Evolutionary conservation across 2,329 filamentous ascomycete species (phyloP), one percentile per base, ranked within the genome.

Genomic region (Hysterium pulicare): DNA sequence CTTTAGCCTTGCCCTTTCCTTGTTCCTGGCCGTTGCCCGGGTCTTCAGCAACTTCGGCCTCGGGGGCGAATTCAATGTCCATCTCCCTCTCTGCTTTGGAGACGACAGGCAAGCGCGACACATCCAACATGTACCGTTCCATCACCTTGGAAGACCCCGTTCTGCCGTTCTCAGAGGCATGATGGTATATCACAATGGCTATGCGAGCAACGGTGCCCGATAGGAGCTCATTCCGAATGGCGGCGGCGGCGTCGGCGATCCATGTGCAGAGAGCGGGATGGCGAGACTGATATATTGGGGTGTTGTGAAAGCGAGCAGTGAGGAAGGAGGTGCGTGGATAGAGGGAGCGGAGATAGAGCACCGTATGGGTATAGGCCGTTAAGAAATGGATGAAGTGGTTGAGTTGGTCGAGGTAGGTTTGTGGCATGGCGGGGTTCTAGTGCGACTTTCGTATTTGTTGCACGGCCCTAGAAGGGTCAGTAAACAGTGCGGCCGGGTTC

Each of bases 191-290:
- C 37, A 82, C 78, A 26, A 83, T 71, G 45, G 70, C 76, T 48
- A 82, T 73, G 41, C 71, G 70, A 22, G 75, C 71, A 26, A 82
- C 76, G 42, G 69, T 71, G 51, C 76, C 74, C 2, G 49, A 39
- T 36, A 86, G 75, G 26, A 95, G 75, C 69, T 94, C 85, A 3
- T 72, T 74, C 46, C 80, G 75, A 17, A 90, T 79, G 26, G 88
- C 85, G 48, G 82, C 72, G 32, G 93, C 79, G 51, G 90, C 88
- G 63, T 93, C 86, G 60, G 77, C 80, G 67, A 95, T 82, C 86
- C 90, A 96, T 57, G 81, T 73, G 74, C 88, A 94, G 50, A 95
- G 86, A 54, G 81, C 80, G 0, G 90, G 88, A 66, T 95, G 90
- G 44, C 90, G 85, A 46, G 82, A 91, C 64, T 95, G 90, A 56